These are phyloP conservation scores for Daldinia childiae DNA, from an alignment of 495 filamentous ascomycete species.

Conservation along the genomic window DNA sequence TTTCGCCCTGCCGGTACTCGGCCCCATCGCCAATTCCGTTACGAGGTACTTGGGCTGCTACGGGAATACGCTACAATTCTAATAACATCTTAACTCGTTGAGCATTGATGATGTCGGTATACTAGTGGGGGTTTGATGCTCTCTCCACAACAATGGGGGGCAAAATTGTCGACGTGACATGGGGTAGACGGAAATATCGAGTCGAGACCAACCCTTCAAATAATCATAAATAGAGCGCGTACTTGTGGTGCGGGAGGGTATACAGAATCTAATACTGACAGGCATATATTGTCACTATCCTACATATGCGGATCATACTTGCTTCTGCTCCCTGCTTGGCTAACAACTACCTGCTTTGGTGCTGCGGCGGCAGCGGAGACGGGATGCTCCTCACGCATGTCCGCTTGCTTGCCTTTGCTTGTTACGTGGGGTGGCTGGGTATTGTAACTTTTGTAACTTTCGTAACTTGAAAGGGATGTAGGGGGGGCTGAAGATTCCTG, in stretches of 20 bases:
- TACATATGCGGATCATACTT: constrained; percentile 53
- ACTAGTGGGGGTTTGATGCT: constrained; percentile 35
- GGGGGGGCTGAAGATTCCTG: constrained; percentile 24
- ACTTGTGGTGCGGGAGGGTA: constrained; percentile 23
- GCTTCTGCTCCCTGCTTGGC: constrained; percentile 48
- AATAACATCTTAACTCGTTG: constrained; percentile 5
- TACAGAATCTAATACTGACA: constrained; percentile 21
- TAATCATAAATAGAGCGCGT: constrained; percentile 33
- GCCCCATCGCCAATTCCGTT: constrained; percentile 11
- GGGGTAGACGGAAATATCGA: constrained; percentile 37
- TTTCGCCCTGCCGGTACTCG: constrained; percentile 10
- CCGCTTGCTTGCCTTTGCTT: constrained; percentile 37
- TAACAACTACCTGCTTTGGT: constrained; percentile 37
- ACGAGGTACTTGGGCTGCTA: constrained; percentile 33
- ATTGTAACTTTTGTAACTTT: constrained; percentile 22
- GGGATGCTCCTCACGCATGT: constrained; percentile 33
- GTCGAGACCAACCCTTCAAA: constrained; percentile 38
- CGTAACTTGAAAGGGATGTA: constrained; percentile 27
- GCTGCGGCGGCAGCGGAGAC: constrained; percentile 32
- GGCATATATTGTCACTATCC: constrained; percentile 42
- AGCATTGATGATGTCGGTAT: constrained; percentile 15
- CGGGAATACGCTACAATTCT: neutral
- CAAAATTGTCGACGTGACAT: constrained; percentile 30
- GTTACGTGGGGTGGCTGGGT: constrained; percentile 35
- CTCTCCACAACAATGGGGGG: constrained; percentile 41